phyloP scores from a whole-genome alignment of 1,284 basidiomycete species.

The Xanthoconium separans region DNA sequence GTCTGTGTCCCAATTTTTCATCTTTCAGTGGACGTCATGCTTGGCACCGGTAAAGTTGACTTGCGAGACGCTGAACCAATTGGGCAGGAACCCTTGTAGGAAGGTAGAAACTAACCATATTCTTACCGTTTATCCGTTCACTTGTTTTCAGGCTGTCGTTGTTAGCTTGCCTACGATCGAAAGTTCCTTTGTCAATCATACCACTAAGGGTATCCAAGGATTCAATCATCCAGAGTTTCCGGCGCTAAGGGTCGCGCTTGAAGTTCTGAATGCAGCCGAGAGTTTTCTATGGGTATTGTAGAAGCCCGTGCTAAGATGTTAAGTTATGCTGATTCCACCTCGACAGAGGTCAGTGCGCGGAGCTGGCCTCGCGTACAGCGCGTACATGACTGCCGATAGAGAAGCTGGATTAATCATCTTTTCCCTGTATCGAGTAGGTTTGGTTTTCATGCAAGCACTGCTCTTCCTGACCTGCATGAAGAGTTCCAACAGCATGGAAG shows the following conservation, averaged over 20 bases:
- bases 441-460: not conserved
- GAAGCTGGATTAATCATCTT: conserved; percentile 86
- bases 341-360: conserved; percentile 81
- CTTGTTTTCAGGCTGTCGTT: conserved; percentile 65
- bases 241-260: conserved; percentile 80
- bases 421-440: conserved; percentile 75
- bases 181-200: conserved; percentile 85
- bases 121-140: conserved; percentile 1
- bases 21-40: conserved; percentile 44
- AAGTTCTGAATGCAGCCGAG: conserved; percentile 92
- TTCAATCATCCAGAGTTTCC: conserved; percentile 86
- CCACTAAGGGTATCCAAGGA: conserved; percentile 76
- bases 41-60: conserved; percentile 71
- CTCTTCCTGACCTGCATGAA: conserved; percentile 32
- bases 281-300: conserved; percentile 86
- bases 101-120: conserved; percentile 48
- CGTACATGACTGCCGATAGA: conserved; percentile 74
- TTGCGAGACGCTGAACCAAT: conserved; percentile 67
- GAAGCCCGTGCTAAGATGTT: not conserved
- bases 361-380: conserved; percentile 92
- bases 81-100: conserved; percentile 73
- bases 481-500: conserved; percentile 87
- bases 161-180: conserved; percentile 94
- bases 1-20: not conserved
- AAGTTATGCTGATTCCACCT: conserved; percentile 14